Evolutionary conservation across 129 eudicot genomes (phyloP), one percentile per base, ranked within the genome.

Genomic region (Silybum marianum): DNA sequence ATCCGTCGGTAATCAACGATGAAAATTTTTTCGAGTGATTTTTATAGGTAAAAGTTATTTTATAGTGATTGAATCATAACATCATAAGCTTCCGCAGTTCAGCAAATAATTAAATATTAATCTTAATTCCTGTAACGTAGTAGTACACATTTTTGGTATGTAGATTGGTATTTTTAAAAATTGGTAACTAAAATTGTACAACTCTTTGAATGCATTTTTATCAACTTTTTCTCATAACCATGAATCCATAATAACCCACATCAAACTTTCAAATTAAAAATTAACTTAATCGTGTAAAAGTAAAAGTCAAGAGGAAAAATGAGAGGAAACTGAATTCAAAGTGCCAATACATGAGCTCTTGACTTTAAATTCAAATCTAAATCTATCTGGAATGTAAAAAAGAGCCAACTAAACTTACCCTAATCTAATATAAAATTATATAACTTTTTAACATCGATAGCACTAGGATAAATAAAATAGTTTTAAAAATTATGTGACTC

Each of bases 301-400:
- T 36, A 76, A 76, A 34, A 76, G 81, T 34, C 73, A 38, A 63
- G 36, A n/a, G 62, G 16, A 65, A 38, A 39, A 65, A 77, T 63
- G 73, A 65, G 67, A 76, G 71, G 14, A 39, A 23, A 63, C 73
- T 38, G 73, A 74, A 65, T 77, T 77, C 71, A 77, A 63, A 66
- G 24, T 18, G 39, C 60, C 32, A 77, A 77, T 77, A 77, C 73
- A 77, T 77, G 73, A 65, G 14, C 38, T 22, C 34, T 77, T 77
- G 81, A 65, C 81, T 77, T 66, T 32, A 77, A 36, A 22, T 22
- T 77, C 81, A 38, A 69, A 65, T 16, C 16, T 65, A 25, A 77
- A 77, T 65, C 63, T 23, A 19, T 38, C 19, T 65, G 26, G 25
- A 23, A 65, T 65, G 73, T 38, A 73, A 77, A 77, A 77, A 26